These are phyloP conservation scores for Leishmania aethiopica DNA, from an alignment of 208 protist species.

Conservation along the genomic window DNA sequence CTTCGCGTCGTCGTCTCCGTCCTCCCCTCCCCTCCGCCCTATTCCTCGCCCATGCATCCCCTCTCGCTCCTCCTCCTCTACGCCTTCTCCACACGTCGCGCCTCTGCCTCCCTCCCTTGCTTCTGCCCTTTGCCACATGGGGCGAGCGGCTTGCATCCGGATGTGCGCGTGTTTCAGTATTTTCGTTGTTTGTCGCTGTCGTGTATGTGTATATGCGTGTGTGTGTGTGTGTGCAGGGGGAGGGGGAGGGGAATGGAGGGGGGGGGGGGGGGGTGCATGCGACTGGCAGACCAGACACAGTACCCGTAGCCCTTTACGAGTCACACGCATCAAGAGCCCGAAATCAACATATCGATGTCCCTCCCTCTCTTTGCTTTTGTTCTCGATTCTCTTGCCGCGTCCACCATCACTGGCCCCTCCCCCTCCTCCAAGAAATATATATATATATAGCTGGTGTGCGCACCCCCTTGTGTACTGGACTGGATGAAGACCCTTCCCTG, in stretches of 20 bases:
- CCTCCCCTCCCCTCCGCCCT: neutral
- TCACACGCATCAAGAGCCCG: neutral
- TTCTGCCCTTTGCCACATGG: neutral
- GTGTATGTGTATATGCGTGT: neutral
- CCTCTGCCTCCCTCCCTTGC: neutral
- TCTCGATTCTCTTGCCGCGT: neutral
- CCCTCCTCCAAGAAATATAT: no score
- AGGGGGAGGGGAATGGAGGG: no score
- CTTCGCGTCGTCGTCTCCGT: neutral
- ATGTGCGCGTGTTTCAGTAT: slow-evolving; percentile 8
- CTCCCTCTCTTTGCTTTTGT: neutral
- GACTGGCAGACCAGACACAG: neutral
- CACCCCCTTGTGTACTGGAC: neutral
- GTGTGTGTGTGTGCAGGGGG: neutral
- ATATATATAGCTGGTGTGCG: no score
- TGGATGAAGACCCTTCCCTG: neutral
- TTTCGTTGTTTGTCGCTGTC: neutral
- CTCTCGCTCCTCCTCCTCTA: neutral
- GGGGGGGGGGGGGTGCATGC: neutral
- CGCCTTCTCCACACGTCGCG: neutral
- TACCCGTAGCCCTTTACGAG: neutral
- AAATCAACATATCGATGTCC: neutral
- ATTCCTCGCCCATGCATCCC: no score
- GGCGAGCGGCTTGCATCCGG: neutral
- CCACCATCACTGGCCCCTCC: neutral